These are phyloP conservation scores for Borovskyia barvae DNA, from an alignment of 208 protist species.

Conservation along the genomic window DNA sequence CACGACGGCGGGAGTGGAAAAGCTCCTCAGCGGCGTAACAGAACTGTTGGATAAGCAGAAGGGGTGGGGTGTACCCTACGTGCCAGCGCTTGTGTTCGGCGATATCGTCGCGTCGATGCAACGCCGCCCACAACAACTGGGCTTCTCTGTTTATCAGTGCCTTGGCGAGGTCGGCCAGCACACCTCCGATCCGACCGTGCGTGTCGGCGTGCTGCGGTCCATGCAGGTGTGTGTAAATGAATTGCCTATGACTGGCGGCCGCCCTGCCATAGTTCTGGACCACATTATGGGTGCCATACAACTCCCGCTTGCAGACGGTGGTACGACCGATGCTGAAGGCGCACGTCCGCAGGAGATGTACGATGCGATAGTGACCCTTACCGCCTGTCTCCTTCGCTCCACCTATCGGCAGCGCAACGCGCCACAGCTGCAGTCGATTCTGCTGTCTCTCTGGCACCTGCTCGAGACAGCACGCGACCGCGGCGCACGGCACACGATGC, in stretches of 20 bases:
- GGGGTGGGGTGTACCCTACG: slow-evolving; percentile 42
- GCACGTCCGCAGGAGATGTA: slow-evolving; percentile 20
- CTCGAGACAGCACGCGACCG: slow-evolving; percentile 8
- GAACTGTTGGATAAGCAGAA: slow-evolving; percentile 42
- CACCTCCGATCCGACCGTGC: slow-evolving; percentile 26
- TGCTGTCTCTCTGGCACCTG: slow-evolving; percentile 28
- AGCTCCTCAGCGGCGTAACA: slow-evolving; percentile 41
- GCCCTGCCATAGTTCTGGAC: slow-evolving; percentile 38
- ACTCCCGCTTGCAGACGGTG: slow-evolving; percentile 8
- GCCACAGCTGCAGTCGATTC: slow-evolving; percentile 60
- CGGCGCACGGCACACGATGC: slow-evolving; percentile 10
- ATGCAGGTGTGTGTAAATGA: slow-evolving; percentile 45
- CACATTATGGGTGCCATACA: slow-evolving; percentile 27
- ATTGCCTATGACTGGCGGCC: slow-evolving; percentile 60
- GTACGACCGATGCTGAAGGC: neutral
- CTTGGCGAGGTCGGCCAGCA: slow-evolving; percentile 35
- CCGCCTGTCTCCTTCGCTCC: slow-evolving; percentile 25
- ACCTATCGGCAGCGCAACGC: slow-evolving; percentile 55
- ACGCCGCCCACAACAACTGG: slow-evolving; percentile 52
- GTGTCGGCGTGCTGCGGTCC: slow-evolving; percentile 45
- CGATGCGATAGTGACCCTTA: slow-evolving; percentile 35
- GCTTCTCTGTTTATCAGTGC: slow-evolving; percentile 58
- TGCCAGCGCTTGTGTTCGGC: slow-evolving; percentile 54
- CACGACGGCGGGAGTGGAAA: slow-evolving; percentile 45
- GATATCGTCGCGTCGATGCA: slow-evolving; percentile 57